Percentiles rank a stretch among this genome's conserved stretches.
These are phyloP conservation scores for Pelargonium australe DNA, from an alignment of 441 rosid genomes.

Conservation along the genomic window DNA sequence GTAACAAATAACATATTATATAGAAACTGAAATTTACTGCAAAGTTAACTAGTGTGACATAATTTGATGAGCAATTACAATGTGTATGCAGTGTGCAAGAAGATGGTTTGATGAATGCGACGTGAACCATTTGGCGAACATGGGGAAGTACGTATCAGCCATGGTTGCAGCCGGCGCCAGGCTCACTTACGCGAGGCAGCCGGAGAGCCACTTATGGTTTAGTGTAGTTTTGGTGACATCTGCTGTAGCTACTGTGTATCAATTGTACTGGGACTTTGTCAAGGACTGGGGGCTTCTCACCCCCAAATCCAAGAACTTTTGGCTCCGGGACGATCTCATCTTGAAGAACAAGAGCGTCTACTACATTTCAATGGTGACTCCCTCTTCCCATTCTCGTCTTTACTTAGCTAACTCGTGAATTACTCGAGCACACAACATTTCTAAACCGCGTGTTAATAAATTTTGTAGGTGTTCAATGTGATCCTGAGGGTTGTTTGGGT, in stretches of 20 bases:
- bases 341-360: conserved; percentile 62
- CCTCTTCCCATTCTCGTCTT: too few relatives aligned
- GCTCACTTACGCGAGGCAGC: conserved; percentile 59
- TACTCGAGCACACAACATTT: too few relatives aligned
- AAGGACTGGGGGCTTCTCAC: conserved; percentile 90
- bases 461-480: conserved; percentile 57
- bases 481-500: conserved; percentile 85
- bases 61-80: too few relatives aligned
- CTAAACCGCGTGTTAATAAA: too few relatives aligned
- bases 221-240: conserved; percentile 58
- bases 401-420: too few relatives aligned
- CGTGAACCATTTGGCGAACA: conserved; percentile 64
- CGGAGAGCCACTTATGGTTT: conserved; percentile 43
- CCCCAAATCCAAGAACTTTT: conserved; percentile 61
- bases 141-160: conserved; percentile 96
- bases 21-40: too few relatives aligned
- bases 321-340: conserved; percentile 82
- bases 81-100: conserved; percentile 46
- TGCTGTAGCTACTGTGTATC: conserved; percentile 64
- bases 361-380: conserved; percentile 29
- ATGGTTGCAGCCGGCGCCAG: conserved; percentile 95
- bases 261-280: conserved; percentile 93
- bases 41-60: too few relatives aligned
- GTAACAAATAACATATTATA: conserved; percentile 21
- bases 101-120: conserved; percentile 87